Evolutionary conservation across 345 rosid species (phyloP).

Genomic region (Aethionema arabicum): DNA sequence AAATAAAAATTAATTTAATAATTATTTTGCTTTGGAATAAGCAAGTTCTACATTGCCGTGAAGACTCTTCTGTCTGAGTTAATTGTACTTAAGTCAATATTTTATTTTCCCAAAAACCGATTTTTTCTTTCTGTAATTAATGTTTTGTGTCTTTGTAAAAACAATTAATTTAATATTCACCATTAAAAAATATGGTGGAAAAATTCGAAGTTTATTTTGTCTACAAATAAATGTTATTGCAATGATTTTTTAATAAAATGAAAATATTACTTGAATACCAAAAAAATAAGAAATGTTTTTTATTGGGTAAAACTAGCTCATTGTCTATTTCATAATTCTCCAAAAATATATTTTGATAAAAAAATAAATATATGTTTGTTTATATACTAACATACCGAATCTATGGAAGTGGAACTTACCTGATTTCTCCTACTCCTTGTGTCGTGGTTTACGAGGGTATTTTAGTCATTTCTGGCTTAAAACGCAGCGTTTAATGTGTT

Average conservation of each 20-base stretch:
- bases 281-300: no score
- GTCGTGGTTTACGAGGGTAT: conserved; percentile 1
- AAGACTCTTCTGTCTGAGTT: conserved; percentile 25
- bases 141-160: neutral
- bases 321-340: no score
- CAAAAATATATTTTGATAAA: no score
- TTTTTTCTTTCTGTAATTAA: conserved; percentile 1
- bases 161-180: no score
- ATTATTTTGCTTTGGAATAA: conserved; percentile 21
- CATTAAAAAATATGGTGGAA: neutral
- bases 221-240: neutral
- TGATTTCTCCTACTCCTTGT: neutral
- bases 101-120: conserved; percentile 7
- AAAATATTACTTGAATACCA: no score
- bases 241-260: no score
- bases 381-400: neutral
- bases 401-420: neutral
- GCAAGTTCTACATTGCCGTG: conserved; percentile 20
- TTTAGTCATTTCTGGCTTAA: conserved; percentile 3
- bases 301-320: no score
- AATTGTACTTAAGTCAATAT: conserved; percentile 19
- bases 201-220: no score
- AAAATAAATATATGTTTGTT: no score
- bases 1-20: neutral
- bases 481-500: neutral